Percentiles rank a stretch among this genome's conserved stretches.
Evolutionary conservation across 23 red algal genomes (phyloP).

Genomic region (Chondrus crispus): DNA sequence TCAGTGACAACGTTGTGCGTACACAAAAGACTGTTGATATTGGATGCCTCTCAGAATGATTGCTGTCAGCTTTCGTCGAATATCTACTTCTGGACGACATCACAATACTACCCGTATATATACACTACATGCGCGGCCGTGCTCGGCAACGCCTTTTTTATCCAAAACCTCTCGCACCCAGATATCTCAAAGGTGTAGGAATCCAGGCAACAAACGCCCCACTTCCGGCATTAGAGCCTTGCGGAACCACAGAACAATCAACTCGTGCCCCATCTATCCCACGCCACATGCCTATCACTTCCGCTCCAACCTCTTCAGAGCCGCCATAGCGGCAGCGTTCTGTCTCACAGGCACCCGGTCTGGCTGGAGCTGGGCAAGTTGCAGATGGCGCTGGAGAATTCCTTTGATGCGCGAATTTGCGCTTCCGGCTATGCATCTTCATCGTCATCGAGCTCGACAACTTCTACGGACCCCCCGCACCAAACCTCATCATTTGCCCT

Average conservation of each 20-base stretch:
- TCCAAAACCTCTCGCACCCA: no score
- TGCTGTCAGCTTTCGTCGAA: no score
- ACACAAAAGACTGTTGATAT: no score
- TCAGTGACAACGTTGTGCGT: no score
- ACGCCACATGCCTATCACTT: not conserved
- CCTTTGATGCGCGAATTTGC: no score
- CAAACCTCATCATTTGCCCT: slow-evolving; percentile 27
- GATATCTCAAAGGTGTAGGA: no score
- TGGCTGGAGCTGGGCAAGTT: not conserved
- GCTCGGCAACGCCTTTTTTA: no score
- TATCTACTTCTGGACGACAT: no score
- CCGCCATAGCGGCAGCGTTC: not conserved
- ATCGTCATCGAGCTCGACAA: not conserved
- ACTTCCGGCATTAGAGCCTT: not conserved
- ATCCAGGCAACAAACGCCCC: not conserved
- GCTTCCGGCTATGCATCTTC: no score
- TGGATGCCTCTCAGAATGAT: no score
- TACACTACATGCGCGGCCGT: no score
- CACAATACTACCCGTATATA: no score
- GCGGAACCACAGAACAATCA: not conserved
- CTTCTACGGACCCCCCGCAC: not conserved
- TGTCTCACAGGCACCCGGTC: not conserved
- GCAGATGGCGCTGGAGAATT: not conserved
- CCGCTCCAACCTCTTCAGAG: not conserved
- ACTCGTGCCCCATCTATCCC: not conserved